Percentiles rank a stretch among this genome's conserved stretches.
Conservation (phyloP, 2,329 filamentous ascomycete species). For the Microcyclosporella mali region DNA sequence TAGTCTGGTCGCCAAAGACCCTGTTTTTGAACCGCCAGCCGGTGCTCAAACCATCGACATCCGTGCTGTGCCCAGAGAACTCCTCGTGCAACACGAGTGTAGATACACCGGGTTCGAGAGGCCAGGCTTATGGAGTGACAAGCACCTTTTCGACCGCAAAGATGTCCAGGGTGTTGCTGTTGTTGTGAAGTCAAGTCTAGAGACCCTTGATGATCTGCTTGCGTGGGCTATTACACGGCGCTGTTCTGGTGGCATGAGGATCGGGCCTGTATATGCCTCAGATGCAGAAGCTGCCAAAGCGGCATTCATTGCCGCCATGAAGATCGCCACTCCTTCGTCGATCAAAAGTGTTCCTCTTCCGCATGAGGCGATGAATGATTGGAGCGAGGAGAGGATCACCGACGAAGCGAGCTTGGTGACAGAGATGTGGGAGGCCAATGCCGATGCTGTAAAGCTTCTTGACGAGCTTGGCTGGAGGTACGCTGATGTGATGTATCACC, state of each 20-base stretch:
- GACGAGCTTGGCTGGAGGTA: slow-evolving; percentile 30
- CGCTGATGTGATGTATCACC: slow-evolving; percentile 30
- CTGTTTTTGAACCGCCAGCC: neutral
- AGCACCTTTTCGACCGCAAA: slow-evolving; percentile 24
- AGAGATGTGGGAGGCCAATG: slow-evolving; percentile 33
- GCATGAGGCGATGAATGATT: slow-evolving; percentile 10
- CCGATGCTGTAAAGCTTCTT: slow-evolving; percentile 27
- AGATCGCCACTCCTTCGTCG: slow-evolving; percentile 12
- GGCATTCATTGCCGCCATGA: slow-evolving; percentile 27
- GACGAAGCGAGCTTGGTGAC: slow-evolving; percentile 23
- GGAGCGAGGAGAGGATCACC: slow-evolving; percentile 12
- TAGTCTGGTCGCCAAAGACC: slow-evolving; percentile 8
- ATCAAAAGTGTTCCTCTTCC: slow-evolving; percentile 9
- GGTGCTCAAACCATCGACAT: slow-evolving; percentile 19
- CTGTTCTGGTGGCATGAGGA: slow-evolving; percentile 29
- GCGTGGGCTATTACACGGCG: slow-evolving; percentile 31
- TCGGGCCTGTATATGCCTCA: slow-evolving; percentile 35
- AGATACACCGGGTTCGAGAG: slow-evolving; percentile 31
- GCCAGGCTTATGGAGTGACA: slow-evolving; percentile 27
- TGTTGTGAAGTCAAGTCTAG: slow-evolving; percentile 5
- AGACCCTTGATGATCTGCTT: slow-evolving; percentile 14
- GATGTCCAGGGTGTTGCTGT: slow-evolving; percentile 29
- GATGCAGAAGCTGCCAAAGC: slow-evolving; percentile 21
- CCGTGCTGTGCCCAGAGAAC: slow-evolving; percentile 17
- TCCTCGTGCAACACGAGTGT: slow-evolving; percentile 26